Evolutionary conservation across 805 yeast species (phyloP), one percentile per base, ranked within the genome.

Genomic region (Komagataella mondaviorum): DNA sequence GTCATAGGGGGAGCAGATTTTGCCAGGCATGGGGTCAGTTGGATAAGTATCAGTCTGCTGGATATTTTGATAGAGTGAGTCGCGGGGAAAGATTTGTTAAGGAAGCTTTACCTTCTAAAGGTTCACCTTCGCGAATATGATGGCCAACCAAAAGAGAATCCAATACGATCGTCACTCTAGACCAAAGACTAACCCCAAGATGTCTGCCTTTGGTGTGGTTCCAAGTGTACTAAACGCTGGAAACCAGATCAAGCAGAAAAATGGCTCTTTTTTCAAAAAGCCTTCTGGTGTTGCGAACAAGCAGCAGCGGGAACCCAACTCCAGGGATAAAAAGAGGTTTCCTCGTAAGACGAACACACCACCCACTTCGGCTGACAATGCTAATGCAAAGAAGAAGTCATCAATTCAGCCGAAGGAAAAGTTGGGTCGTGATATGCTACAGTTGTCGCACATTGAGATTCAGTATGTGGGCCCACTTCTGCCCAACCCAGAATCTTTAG

Each of bases 391-490:
- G n/a, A 30, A 30, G 12, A 30, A 30, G 12, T 10, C 39, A 30
- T 30, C 39, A 30, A 30, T 14, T 30, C 12, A 30, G 14, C 14
- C 39, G 14, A 10, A 30, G 14, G n/a, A 30, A 6, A 30, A 30
- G 8, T 12, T 30, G 39, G 14, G 39, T 8, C 39, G 14, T 30
- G 39, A 30, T 30, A 8, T 30, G 10, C 14, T 30, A 8, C 39
- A 30, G 14, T 10, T 48, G 39, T 30, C 57, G 6, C 56, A 49
- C 4, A 59, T 63, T 49, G 59, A 61, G 23, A 51, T 58, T 3
- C 62, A 60, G 43, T 65, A 58, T 54, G 57, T 64, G 30, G 70
- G 71, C 2, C 55, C 63, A 1, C 50, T 69, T n/a, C 16, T 66
- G 2, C 20, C 44, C 1, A 53, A 57, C 46, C 69, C 71, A 1